Evolutionary conservation across 2,329 filamentous ascomycete genomes (phyloP), one percentile per base, ranked within the genome.

Genomic region (Penicillium janthinellum): DNA sequence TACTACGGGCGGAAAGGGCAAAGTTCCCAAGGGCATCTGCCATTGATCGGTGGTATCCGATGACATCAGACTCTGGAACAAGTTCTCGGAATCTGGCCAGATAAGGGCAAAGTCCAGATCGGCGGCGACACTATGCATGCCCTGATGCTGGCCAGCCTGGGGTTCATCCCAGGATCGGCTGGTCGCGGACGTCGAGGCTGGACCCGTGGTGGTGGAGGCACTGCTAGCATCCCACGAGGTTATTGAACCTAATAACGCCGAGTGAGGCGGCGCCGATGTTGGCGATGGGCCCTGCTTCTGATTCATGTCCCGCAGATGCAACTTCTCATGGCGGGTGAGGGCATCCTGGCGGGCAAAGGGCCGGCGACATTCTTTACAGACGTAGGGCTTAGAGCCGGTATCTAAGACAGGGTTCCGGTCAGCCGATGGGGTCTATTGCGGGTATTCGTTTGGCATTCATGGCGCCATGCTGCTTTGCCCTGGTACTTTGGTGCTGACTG

Each of bases 1-100:
- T 14, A 72, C 66, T 8, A 71, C 67, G 3, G 72, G 66, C 3
- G 76, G 72, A 49, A 79, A 75, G 1, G 78, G 77, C 8, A 79
- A 62, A 8, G 77, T 72, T 7, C 77, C 76, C 45, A 79, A 61
- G 2, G 77, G 77, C 66, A 79, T 77, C 58, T 79, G 77, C 77
- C 75, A 78, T 55, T 78, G 75, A 51, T 76, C 74, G 2, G 71
- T 66, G 7, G 68, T 67, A 48, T 79, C 77, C 0, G 72, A 70
- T n/a, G 75, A 75, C 70, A 80, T 77, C 51, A 81, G 69, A 63
- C 71, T 78, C 58, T 80, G 78, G 41, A 79, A 79, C 25, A 80
- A 59, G 58, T 77, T 71, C 59, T 80, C 78, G 2, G 78, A 78
- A 60, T 81, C 78, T 11, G 78, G 78, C 78, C 78, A 81, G 48